Evolutionary conservation across 2,329 filamentous ascomycete genomes (phyloP).

Genomic region (Apiospora malaysiana): DNA sequence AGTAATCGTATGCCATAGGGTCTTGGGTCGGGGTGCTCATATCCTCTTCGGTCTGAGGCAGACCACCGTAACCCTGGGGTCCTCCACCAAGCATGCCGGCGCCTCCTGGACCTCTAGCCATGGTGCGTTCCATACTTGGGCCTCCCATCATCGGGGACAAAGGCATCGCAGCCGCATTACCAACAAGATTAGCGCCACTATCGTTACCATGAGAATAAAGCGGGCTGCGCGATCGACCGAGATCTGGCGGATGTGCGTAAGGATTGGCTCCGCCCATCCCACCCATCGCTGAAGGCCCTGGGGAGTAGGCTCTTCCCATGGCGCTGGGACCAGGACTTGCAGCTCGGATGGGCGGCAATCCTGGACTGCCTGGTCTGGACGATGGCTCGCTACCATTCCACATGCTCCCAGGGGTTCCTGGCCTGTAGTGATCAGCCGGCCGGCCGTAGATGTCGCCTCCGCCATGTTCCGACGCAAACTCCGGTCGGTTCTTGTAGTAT

Average conservation of each 20-base stretch:
- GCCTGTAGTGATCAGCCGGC: constrained; percentile 62
- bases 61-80: constrained; percentile 63
- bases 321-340: constrained; percentile 34
- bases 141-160: constrained; percentile 43
- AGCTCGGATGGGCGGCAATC: constrained; percentile 37
- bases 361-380: constrained; percentile 59
- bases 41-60: constrained; percentile 59
- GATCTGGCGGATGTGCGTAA: constrained; percentile 35
- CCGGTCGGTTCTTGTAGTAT: constrained; percentile 87
- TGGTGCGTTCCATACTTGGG: constrained; percentile 39
- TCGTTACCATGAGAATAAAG: constrained; percentile 59
- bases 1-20: constrained; percentile 63
- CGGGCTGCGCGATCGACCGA: constrained; percentile 49
- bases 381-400: constrained; percentile 49
- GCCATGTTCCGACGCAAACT: constrained; percentile 88
- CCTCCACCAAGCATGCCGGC: constrained; percentile 63
- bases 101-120: constrained; percentile 34
- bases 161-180: constrained; percentile 59
- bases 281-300: constrained; percentile 31
- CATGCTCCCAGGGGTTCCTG: constrained; percentile 65
- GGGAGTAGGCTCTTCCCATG: constrained; percentile 31
- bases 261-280: constrained; percentile 35
- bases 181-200: constrained; percentile 59
- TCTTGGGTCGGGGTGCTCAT: constrained; percentile 43
- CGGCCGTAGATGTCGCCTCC: constrained; percentile 72